Base-by-base conservation (phyloP, 2,329 filamentous ascomycete genomes). In the Scedosporium boydii region DNA sequence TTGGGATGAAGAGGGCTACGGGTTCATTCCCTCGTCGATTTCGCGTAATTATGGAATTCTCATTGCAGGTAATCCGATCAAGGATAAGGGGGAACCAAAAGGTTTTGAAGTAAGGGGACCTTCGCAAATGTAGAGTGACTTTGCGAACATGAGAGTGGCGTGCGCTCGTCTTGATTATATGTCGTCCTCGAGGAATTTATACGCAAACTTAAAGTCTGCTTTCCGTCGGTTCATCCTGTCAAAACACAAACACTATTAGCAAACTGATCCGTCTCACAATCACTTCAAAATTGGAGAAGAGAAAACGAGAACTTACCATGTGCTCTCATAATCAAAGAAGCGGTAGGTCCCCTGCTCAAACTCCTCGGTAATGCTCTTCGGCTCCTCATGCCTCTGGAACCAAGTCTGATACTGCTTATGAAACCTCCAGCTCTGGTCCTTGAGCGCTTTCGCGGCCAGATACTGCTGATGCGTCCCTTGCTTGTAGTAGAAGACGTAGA, bases 331-430 rank as follows among this genome's bases (percentile, higher is more conserved):
- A 77, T 99, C 95, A 75, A 99, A 99, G 81, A 99, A 99, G 59
- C 95, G 88, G 79, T 99, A 99, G 26, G 95, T 99, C 66, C 95
- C 95, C 77, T 99, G 95, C 78, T 99, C 95, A 72, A 91, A 98
- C 77, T 99, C 95, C 75, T 99, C 95, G 0, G 95, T 98, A 71
- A 99, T 99, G 69, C 87, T 93, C 81, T 99, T 99, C 18, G 95
- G 95, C 78, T 99, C 95, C 72, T 99, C 95, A 68, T 99, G 95
- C 60, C 95, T 85, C 76, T 99, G 95, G 72, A 99, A 99, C 95
- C 95, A 99, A 1, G 95, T 99, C 75, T 96, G 95, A 73, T 99
- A 99, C 75, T 98, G 95, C 80, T 99, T 99, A 78, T 99, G 95
- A 74, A 99, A 99, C 63, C 95, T 85, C 95, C 95, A 99, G 75